Conservation (phyloP, 2,329 filamentous ascomycete species). For the Coleophoma eucalyptorum region DNA sequence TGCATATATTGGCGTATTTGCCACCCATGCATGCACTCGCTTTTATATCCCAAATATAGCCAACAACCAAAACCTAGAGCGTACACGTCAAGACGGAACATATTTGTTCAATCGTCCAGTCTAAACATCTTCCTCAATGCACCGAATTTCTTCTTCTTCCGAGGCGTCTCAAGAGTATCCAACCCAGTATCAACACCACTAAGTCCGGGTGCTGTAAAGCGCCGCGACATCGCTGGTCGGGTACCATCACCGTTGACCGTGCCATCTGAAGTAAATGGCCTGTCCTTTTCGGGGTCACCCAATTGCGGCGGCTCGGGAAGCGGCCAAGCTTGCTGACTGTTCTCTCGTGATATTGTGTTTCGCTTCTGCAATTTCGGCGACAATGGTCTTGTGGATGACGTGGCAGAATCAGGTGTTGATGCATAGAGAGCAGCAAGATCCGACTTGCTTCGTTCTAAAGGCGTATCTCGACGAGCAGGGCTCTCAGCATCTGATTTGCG, state of each 20-base stretch:
- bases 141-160: conserved; percentile 66
- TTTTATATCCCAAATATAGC: too few species aligned
- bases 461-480: conserved; percentile 58
- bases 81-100: too few species aligned
- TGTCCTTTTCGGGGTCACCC: conserved; percentile 28
- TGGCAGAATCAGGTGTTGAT: conserved; percentile 3
- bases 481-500: conserved; percentile 52
- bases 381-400: conserved; percentile 6
- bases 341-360: conserved; percentile 29
- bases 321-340: conserved; percentile 43
- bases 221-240: conserved; percentile 16
- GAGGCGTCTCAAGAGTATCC: conserved; percentile 2
- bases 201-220: conserved; percentile 21
- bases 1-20: too few species aligned
- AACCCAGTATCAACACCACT: conserved; percentile 11
- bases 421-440: conserved; percentile 45
- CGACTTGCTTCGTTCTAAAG: conserved; percentile 52
- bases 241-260: conserved; percentile 8
- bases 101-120: conserved; percentile 41
- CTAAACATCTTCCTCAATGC: conserved; percentile 63
- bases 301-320: conserved; percentile 32
- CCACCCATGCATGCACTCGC: too few species aligned
- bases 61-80: too few species aligned
- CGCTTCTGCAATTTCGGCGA: conserved; percentile 44
- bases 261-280: conserved; percentile 19